phyloP scores from a whole-genome alignment of 768 basidiomycete species.

The Tylopilus sp. region DNA sequence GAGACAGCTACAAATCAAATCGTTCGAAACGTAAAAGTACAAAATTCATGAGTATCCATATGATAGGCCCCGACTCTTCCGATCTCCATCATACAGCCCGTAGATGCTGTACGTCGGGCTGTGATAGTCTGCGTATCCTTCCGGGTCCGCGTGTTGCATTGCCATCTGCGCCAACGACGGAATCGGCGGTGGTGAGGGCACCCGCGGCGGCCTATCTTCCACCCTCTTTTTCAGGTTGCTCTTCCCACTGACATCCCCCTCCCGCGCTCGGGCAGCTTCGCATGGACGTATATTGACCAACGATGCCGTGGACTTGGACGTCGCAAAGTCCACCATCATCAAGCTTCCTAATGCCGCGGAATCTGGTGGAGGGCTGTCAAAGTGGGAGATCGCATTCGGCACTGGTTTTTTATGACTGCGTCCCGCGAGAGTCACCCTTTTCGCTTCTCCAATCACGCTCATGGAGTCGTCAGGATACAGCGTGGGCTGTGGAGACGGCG shows the following conservation, averaged over 20 bases:
- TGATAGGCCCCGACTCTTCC: slow-evolving; percentile 44
- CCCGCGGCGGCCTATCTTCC: slow-evolving; percentile 67
- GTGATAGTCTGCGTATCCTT: slow-evolving; percentile 62
- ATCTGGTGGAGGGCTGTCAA: slow-evolving; percentile 33
- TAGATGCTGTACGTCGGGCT: slow-evolving; percentile 85
- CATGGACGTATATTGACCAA: slow-evolving; percentile 29
- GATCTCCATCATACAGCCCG: slow-evolving; percentile 63
- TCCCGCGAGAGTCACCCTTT: slow-evolving; percentile 23
- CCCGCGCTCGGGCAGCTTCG: slow-evolving; percentile 28
- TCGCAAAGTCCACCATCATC: slow-evolving; percentile 59
- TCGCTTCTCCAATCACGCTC: slow-evolving; percentile 49
- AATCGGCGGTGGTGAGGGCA: slow-evolving; percentile 74
- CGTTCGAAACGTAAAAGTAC: not conserved
- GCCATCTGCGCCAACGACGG: slow-evolving; percentile 77
- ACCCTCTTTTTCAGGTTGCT: slow-evolving; percentile 31
- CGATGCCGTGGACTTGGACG: slow-evolving; percentile 34
- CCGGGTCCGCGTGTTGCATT: slow-evolving; percentile 57
- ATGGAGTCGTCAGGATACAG: slow-evolving; percentile 72
- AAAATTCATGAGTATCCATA: slow-evolving; percentile 23
- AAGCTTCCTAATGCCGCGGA: slow-evolving; percentile 53
- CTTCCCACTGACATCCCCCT: slow-evolving; percentile 21
- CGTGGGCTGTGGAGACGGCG: slow-evolving; percentile 58
- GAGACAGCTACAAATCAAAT: slow-evolving; percentile 17
- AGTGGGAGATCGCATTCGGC: slow-evolving; percentile 18
- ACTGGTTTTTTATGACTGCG: slow-evolving; percentile 34